Evolutionary conservation across 176 grass and related monocot genomes (phyloP).

Genomic region (Panicum miliaceum): DNA sequence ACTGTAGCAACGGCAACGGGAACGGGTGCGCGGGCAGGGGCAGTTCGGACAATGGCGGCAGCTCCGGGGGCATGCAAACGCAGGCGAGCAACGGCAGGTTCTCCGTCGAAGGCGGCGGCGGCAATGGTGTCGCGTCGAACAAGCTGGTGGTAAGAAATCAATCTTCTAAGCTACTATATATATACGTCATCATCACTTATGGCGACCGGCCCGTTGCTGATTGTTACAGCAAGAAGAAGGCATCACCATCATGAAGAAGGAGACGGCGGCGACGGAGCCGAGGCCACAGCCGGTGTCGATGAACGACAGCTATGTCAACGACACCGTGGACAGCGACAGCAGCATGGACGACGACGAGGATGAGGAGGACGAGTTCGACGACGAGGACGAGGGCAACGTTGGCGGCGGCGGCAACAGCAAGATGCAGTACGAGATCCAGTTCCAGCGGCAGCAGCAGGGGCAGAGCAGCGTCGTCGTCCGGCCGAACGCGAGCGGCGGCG

Average conservation of each 20-base stretch:
- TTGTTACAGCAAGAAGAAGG: slow-evolving; percentile 48
- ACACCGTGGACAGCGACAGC: slow-evolving; percentile 29
- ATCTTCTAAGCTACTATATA: neutral
- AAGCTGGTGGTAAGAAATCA: slow-evolving; percentile 58
- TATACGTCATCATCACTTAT: no score
- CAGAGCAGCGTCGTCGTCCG: slow-evolving; percentile 38
- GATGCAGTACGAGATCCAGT: slow-evolving; percentile 85
- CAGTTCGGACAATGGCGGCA: slow-evolving; percentile 12
- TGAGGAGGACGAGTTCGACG: slow-evolving; percentile 58
- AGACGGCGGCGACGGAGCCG: slow-evolving; percentile 33
- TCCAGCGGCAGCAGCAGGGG: slow-evolving; percentile 57
- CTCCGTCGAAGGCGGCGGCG: slow-evolving; percentile 35
- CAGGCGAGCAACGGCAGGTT: slow-evolving; percentile 48
- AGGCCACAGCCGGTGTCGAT: slow-evolving; percentile 48
- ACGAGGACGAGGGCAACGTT: slow-evolving; percentile 48
- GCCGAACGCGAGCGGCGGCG: slow-evolving; percentile 36
- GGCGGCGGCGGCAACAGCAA: slow-evolving; percentile 13
- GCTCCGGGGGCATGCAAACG: slow-evolving; percentile 45
- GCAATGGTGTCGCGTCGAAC: slow-evolving; percentile 44
- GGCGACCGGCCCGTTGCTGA: neutral
- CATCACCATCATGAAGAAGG: slow-evolving; percentile 55
- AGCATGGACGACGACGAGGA: slow-evolving; percentile 49
- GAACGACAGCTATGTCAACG: slow-evolving; percentile 56
- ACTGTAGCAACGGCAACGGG: slow-evolving; percentile 15
- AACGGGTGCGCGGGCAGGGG: slow-evolving; percentile 12